These are phyloP conservation scores for Macrophomina pseudophaseolina DNA, from an alignment of 2,329 filamentous ascomycete species.

Conservation along the genomic window DNA sequence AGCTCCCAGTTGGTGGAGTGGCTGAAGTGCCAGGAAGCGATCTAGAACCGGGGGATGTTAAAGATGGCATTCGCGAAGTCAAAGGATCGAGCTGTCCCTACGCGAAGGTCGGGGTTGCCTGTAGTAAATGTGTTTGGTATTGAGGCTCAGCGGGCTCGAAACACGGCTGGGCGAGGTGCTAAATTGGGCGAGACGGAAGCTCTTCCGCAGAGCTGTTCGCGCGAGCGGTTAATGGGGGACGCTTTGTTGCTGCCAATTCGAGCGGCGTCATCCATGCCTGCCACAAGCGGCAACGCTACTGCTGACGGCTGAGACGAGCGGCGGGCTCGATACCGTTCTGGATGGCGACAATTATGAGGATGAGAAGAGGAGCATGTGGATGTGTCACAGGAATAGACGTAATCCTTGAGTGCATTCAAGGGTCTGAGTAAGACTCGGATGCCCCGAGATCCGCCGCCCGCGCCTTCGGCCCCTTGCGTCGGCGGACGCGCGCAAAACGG, in stretches of 20 bases:
- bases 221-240: neutral
- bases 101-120: neutral
- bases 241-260: conserved; percentile 1
- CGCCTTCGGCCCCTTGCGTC: conserved; percentile 19
- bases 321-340: neutral
- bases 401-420: conserved; percentile 12
- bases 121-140: neutral
- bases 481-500: conserved; percentile 5
- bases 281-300: neutral
- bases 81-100: neutral
- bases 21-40: neutral
- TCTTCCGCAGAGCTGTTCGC: neutral
- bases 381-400: conserved; percentile 21
- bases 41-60: neutral
- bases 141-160: conserved; percentile 1
- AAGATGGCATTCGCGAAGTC: neutral
- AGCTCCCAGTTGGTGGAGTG: conserved; percentile 27
- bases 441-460: conserved; percentile 9
- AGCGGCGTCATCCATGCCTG: neutral
- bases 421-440: conserved; percentile 22
- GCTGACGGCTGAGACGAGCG: conserved; percentile 22
- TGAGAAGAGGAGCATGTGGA: neutral
- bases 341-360: neutral
- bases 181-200: conserved; percentile 5
- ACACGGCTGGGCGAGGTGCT: conserved; percentile 1